A percentile compares a stretch with the other conserved stretches of the same genome.
These are phyloP conservation scores for Penicillium desertorum DNA, from an alignment of 495 filamentous ascomycete genomes.

Conservation along the genomic window DNA sequence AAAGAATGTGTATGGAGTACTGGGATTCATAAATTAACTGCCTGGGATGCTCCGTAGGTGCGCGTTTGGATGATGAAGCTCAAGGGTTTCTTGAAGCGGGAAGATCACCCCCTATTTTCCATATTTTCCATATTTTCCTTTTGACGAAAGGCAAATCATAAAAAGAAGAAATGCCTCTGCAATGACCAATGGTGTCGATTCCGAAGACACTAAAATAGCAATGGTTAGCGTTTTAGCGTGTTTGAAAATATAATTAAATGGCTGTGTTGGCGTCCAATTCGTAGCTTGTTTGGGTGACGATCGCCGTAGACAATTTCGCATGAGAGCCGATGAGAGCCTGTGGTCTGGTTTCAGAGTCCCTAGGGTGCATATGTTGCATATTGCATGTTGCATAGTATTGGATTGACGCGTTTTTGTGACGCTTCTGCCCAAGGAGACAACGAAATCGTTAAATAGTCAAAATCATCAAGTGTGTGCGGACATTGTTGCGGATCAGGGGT, in stretches of 20 bases:
- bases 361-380: slow-evolving; percentile 15
- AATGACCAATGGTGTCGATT: slow-evolving; percentile 17
- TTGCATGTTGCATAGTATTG: background rate
- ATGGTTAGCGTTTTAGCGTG: slow-evolving; percentile 34
- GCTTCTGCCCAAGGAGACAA: background rate
- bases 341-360: slow-evolving; percentile 33
- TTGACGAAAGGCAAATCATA: slow-evolving; percentile 1
- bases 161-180: background rate
- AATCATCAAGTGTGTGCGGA: background rate
- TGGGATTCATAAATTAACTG: background rate
- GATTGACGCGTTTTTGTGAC: slow-evolving; percentile 3
- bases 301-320: slow-evolving; percentile 35
- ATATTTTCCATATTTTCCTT: slow-evolving; percentile 11
- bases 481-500: slow-evolving; percentile 7
- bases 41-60: slow-evolving; percentile 6
- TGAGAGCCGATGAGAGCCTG: slow-evolving; percentile 15
- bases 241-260: slow-evolving; percentile 22
- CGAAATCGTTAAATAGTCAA: background rate
- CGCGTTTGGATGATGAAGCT: slow-evolving; percentile 18
- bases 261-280: slow-evolving; percentile 15
- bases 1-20: background rate
- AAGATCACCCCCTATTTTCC: slow-evolving; percentile 15
- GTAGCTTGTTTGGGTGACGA: slow-evolving; percentile 29
- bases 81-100: background rate
- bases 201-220: slow-evolving; percentile 19